Evolutionary conservation across 164 flowering plant genomes (phyloP).

Genomic region (Vitis rupestris): DNA sequence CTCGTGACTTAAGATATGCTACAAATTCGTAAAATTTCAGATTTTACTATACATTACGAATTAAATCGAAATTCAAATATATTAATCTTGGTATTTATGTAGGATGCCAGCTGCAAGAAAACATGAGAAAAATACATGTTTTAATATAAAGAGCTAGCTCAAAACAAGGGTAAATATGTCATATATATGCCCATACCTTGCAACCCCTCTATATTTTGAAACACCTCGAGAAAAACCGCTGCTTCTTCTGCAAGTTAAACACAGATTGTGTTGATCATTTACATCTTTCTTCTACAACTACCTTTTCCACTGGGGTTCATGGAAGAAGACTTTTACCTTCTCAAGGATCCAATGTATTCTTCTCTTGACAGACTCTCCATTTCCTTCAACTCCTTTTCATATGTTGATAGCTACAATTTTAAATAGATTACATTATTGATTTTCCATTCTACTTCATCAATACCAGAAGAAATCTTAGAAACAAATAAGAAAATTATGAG

Average conservation of each 20-base stretch:
- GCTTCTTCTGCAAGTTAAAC: slow-evolving; percentile 58
- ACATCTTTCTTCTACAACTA: too few relatives aligned
- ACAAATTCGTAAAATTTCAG: too few relatives aligned
- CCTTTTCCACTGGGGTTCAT: background rate
- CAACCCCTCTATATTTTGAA: slow-evolving; percentile 92
- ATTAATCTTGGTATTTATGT: background rate
- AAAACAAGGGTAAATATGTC: background rate
- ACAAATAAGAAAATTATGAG: background rate
- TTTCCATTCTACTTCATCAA: background rate
- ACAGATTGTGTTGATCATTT: too few relatives aligned
- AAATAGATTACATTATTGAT: background rate
- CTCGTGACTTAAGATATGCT: too few relatives aligned
- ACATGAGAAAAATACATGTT: too few relatives aligned
- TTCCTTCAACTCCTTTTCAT: slow-evolving; percentile 62
- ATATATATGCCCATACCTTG: slow-evolving; percentile 50
- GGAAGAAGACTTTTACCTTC: slow-evolving; percentile 48
- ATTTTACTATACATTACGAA: too few relatives aligned
- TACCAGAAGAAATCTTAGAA: background rate
- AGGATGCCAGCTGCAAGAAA: too few relatives aligned
- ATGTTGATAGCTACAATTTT: slow-evolving; percentile 49
- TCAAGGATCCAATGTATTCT: slow-evolving; percentile 89
- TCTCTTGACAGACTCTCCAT: slow-evolving; percentile 87
- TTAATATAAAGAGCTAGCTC: background rate
- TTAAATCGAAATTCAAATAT: background rate
- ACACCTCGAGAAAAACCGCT: slow-evolving; percentile 93